Conservation (phyloP, 192 early-diverging fungal species). For the Coemansia sp. region DNA sequence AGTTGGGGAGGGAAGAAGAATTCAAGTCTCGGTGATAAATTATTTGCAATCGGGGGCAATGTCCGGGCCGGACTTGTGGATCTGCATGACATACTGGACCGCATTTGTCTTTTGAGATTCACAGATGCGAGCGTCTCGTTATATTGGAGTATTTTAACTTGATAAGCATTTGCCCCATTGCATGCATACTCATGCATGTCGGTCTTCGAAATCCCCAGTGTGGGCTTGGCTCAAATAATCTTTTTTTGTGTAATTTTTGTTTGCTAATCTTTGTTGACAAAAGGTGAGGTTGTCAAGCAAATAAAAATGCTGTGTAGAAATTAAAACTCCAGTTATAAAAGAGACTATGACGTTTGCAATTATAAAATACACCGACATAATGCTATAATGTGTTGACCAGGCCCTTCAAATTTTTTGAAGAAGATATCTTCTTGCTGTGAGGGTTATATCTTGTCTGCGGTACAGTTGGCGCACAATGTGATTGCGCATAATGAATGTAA, state of each 20-base stretch:
- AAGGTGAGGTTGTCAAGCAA: too few species aligned
- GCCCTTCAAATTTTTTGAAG: conserved; percentile 22
- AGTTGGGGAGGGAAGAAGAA: too few species aligned
- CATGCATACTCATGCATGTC: not conserved
- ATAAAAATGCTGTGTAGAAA: too few species aligned
- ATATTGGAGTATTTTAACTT: not conserved
- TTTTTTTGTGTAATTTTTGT: not conserved
- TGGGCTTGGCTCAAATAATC: not conserved
- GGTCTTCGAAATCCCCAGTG: not conserved
- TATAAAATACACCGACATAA: too few species aligned
- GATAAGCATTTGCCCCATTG: not conserved
- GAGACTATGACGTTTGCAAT: too few species aligned
- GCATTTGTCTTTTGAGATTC: not conserved
- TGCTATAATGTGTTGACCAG: too few species aligned
- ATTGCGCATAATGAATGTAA: conserved; percentile 18
- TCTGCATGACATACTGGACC: not conserved
- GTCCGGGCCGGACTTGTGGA: not conserved
- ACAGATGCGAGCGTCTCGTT: not conserved
- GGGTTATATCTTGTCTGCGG: not conserved
- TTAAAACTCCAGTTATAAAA: too few species aligned
- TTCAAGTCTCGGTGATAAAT: too few species aligned
- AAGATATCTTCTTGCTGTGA: conserved; percentile 4
- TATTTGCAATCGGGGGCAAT: too few species aligned
- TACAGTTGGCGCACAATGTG: conserved; percentile 14
- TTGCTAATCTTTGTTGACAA: not conserved